These are phyloP conservation scores for Phylloporus sp. DNA, from an alignment of 1,284 basidiomycete genomes.

Conservation along the genomic window DNA sequence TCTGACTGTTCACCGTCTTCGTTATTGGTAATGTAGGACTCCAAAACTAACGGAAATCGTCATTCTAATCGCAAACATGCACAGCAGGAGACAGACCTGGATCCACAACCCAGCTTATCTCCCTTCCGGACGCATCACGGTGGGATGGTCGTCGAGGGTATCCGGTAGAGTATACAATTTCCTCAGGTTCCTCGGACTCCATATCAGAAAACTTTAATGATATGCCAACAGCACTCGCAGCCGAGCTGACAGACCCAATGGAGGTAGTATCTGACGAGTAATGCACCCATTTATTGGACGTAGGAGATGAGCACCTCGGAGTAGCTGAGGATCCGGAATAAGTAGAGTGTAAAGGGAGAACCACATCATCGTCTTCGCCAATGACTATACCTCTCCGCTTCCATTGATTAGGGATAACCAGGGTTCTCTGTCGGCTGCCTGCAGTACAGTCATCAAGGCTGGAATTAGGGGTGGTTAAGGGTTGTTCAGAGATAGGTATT, in stretches of 20 bases:
- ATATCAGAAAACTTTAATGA: slow-evolving; percentile 50
- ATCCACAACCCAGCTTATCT: slow-evolving; percentile 77
- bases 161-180: slow-evolving; percentile 57
- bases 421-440: slow-evolving; percentile 37
- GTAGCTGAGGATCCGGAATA: slow-evolving; percentile 39
- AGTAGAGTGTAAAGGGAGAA: slow-evolving; percentile 40
- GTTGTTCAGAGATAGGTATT: slow-evolving; percentile 34
- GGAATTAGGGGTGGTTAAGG: slow-evolving; percentile 29
- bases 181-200: slow-evolving; percentile 46
- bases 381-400: slow-evolving; percentile 70
- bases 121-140: slow-evolving; percentile 55
- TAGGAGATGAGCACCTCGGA: slow-evolving; percentile 38
- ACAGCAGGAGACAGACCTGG: slow-evolving; percentile 51
- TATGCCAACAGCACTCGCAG: slow-evolving; percentile 38
- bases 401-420: slow-evolving; percentile 37
- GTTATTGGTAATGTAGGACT: slow-evolving; percentile 61
- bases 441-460: slow-evolving; percentile 29
- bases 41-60: slow-evolving; percentile 44
- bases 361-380: slow-evolving; percentile 58
- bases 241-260: slow-evolving; percentile 49
- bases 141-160: slow-evolving; percentile 49
- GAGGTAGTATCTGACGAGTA: slow-evolving; percentile 59
- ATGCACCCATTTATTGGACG: slow-evolving; percentile 41
- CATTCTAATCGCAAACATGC: slow-evolving; percentile 5
- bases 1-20: slow-evolving; percentile 43